Base-by-base conservation (phyloP, 352 stramenopile genomes). In the Globisporangium echinulatum region DNA sequence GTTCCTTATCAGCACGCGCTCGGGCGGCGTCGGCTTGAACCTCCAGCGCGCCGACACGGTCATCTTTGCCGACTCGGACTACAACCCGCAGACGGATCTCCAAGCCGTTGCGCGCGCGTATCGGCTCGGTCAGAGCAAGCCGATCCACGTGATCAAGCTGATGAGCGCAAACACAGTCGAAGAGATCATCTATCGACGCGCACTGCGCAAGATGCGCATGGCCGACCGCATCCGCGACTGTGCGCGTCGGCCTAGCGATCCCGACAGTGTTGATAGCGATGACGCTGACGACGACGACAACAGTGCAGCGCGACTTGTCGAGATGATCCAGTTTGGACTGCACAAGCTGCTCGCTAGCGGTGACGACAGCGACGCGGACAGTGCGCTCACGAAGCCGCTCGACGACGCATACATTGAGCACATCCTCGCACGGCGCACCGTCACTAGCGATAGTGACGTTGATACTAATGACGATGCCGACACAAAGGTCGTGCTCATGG, bases 91-190 rank as follows among this genome's bases (percentile, higher is more conserved):
- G 67, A 77, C 67, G 1, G 82, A 90, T 25, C 63, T 90, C 7
- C 82, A 92, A 57, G 80, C 82, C 3, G 70, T 90, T 15, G 82
- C 80, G 9, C 76, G 82, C 25, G 82, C 82, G 3, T 90, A 89
- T 42, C 75, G 82, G 7, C 62, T 92, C 4, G 80, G 82, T 0
- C 82, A 92, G 52, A 89, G 78, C 13, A 88, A 89, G 46, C 70
- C 78, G 8, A 90, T 92, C 57, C 82, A 89, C 37, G 77, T 92
- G 55, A 85, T 90, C 58, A 88, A 89, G 60, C 82, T 92, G 54
- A 54, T 89, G 13, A 85, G 76, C 39, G 79, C 79, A 6, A 81
- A 88, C 61, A 89, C 82, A 0, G 79, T 92, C 7, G 82, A 92
- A 59, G 82, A 90, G 62, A 87, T 82, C 56, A 89, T 92, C 51